These are phyloP conservation scores for Mycena galericulata DNA, from an alignment of 768 basidiomycete genomes.

Conservation along the genomic window DNA sequence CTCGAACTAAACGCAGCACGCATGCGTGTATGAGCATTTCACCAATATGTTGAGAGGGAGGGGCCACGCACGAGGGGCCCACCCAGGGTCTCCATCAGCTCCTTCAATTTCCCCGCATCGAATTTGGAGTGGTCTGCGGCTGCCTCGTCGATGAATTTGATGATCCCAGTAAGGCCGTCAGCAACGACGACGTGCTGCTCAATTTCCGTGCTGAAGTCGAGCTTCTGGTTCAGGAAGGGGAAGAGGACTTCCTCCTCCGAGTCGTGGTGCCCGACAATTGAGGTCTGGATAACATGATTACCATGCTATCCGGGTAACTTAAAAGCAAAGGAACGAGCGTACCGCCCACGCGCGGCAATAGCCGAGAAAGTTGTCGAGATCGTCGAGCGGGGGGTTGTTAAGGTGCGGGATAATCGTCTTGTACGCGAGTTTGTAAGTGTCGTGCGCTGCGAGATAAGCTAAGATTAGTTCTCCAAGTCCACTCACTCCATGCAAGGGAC, in stretches of 20 bases:
- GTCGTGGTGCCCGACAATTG: slow-evolving; percentile 51
- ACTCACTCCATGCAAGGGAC: too few species aligned
- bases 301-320: not conserved
- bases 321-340: not conserved
- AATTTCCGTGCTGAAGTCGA: slow-evolving; percentile 52
- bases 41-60: too few species aligned
- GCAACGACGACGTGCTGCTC: slow-evolving; percentile 53
- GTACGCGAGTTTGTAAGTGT: slow-evolving; percentile 51
- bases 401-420: slow-evolving; percentile 49
- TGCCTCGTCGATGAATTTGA: slow-evolving; percentile 40
- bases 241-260: slow-evolving; percentile 53
- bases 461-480: too few species aligned
- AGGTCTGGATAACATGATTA: slow-evolving; percentile 11
- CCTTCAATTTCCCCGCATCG: slow-evolving; percentile 42
- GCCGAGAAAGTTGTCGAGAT: slow-evolving; percentile 53
- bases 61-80: slow-evolving; percentile 49
- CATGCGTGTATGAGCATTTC: too few species aligned
- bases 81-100: slow-evolving; percentile 42
- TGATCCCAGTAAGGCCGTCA: slow-evolving; percentile 40
- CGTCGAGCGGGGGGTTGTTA: slow-evolving; percentile 48
- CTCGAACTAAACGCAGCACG: too few species aligned
- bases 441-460: slow-evolving; percentile 41
- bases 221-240: slow-evolving; percentile 48
- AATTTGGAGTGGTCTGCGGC: slow-evolving; percentile 45
- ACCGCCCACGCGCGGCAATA: slow-evolving; percentile 53